Percentiles rank a stretch among this genome's conserved stretches.
Conservation (phyloP, 129 eudicot genomes). For the Rutidosis leptorrhynchoides region DNA sequence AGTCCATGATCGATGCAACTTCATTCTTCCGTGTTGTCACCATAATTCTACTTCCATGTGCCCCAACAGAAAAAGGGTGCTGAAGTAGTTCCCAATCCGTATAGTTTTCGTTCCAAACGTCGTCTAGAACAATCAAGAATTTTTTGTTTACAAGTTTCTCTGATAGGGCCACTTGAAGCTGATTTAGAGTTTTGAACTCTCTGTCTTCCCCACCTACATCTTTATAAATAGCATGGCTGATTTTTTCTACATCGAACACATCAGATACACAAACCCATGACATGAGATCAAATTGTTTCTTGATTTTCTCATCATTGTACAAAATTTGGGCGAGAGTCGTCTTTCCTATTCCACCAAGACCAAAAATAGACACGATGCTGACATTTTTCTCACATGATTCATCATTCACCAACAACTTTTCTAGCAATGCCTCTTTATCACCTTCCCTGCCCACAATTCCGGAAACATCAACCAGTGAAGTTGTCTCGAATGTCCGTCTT, state of each 20-base stretch:
- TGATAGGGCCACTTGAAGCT: neutral
- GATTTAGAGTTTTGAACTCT: neutral
- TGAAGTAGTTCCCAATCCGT: slow-evolving; percentile 4
- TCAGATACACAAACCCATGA: slow-evolving; percentile 9
- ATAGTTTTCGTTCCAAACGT: slow-evolving; percentile 8
- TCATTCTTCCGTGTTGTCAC: neutral
- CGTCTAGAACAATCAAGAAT: slow-evolving; percentile 6
- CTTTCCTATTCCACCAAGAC: slow-evolving; percentile 8
- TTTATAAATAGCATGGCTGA: neutral
- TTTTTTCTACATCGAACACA: neutral
- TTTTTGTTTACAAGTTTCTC: neutral
- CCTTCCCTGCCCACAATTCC: neutral
- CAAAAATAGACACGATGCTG: neutral
- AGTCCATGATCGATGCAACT: slow-evolving; percentile 31
- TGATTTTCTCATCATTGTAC: neutral
- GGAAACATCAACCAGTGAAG: neutral
- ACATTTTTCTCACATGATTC: neutral
- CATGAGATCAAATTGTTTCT: neutral
- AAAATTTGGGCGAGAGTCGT: neutral
- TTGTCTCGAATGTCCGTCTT: neutral
- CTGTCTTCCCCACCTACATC: neutral
- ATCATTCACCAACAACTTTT: neutral
- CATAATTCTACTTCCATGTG: neutral
- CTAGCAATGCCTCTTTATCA: slow-evolving; percentile 10
- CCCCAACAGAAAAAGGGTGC: slow-evolving; percentile 1